phyloP scores from a whole-genome alignment of 345 rosid species.

The Citrus reticulata region DNA sequence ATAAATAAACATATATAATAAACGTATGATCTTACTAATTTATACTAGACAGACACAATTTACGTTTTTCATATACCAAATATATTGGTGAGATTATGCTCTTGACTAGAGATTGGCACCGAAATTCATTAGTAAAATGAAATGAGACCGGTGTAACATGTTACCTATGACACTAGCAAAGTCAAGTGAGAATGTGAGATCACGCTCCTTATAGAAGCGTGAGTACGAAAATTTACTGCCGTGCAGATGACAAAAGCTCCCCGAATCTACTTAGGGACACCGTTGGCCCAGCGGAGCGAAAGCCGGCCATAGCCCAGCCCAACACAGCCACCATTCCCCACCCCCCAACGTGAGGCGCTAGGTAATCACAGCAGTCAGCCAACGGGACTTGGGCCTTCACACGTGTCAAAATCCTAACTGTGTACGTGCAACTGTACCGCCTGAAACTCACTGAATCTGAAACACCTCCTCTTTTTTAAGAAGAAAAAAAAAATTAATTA shows the following conservation, averaged over 20 bases:
- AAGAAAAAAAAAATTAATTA: no score
- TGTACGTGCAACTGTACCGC: not conserved
- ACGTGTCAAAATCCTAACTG: slow-evolving; percentile 6
- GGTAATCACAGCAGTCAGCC: not conserved
- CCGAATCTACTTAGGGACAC: not conserved
- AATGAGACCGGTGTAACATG: no score
- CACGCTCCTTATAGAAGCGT: not conserved
- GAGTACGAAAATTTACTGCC: not conserved
- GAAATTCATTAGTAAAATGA: no score
- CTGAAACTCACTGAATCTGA: not conserved
- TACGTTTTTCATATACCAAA: no score
- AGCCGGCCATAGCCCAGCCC: slow-evolving; percentile 4
- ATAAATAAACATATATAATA: no score
- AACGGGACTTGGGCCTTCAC: slow-evolving; percentile 1
- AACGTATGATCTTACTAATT: no score
- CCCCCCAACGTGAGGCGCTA: not conserved
- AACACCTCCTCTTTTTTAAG: not conserved
- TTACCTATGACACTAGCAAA: no score
- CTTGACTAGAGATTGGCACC: no score
- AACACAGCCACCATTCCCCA: not conserved
- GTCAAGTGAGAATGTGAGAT: no score
- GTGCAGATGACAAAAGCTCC: not conserved
- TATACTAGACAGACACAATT: no score
- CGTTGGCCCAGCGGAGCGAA: not conserved
- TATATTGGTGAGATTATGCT: no score